phyloP scores from a whole-genome alignment of 768 basidiomycete genomes.

The Russula olivacea region DNA sequence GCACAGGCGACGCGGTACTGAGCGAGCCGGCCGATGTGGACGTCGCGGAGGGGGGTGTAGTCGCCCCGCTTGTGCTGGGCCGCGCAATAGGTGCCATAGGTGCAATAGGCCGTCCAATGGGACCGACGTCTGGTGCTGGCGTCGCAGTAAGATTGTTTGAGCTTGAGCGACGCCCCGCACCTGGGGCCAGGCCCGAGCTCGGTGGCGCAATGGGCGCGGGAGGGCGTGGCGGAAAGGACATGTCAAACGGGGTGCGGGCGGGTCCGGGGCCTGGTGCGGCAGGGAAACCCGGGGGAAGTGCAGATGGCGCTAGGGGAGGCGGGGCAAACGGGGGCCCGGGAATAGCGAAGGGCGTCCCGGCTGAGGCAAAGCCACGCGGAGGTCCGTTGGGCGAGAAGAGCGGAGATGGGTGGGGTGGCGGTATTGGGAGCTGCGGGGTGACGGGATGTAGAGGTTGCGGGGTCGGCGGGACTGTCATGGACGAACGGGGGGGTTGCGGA shows the following conservation, averaged over 20 bases:
- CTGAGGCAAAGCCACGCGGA: constrained; percentile 39
- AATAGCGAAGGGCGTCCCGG: constrained; percentile 44
- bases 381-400: constrained; percentile 43
- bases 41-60: constrained; percentile 45
- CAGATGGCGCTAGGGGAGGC: constrained; percentile 48
- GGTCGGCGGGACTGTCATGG: constrained; percentile 45
- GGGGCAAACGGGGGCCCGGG: constrained; percentile 41
- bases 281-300: constrained; percentile 50
- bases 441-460: constrained; percentile 43
- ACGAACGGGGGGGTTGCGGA: constrained; percentile 37
- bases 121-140: constrained; percentile 36
- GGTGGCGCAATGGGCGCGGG: constrained; percentile 50
- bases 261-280: constrained; percentile 29
- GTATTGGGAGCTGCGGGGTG: constrained; percentile 33
- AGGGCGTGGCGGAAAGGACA: constrained; percentile 40
- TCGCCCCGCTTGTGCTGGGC: constrained; percentile 41
- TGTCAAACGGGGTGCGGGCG: constrained; percentile 43
- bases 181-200: constrained; percentile 46
- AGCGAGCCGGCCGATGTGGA: constrained; percentile 3
- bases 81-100: constrained; percentile 69
- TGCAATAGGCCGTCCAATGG: constrained; percentile 39
- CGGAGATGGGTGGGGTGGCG: constrained; percentile 16
- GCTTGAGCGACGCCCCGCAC: constrained; percentile 39
- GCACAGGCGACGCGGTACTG: constrained; percentile 46
- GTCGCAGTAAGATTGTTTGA: constrained; percentile 53